Conservation (phyloP, 768 basidiomycete species). For the Trametes elegans region DNA sequence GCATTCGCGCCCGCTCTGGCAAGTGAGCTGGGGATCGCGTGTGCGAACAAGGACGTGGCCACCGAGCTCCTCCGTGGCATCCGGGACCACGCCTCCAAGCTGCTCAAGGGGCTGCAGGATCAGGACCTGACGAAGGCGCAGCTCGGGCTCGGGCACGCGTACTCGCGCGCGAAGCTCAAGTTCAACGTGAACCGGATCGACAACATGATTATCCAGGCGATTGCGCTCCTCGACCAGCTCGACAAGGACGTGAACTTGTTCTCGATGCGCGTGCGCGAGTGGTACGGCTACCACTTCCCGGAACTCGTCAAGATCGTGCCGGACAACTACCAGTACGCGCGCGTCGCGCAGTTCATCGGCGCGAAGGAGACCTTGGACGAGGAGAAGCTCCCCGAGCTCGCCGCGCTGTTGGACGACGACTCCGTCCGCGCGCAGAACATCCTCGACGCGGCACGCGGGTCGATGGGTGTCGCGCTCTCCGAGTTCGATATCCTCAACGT, state of each 20-base stretch:
- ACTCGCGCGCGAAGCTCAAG: conserved; percentile 96
- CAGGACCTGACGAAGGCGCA: conserved; percentile 92
- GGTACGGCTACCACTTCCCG: conserved; percentile 99
- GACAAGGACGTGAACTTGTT: conserved; percentile 99
- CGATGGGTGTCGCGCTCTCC: conserved; percentile 89
- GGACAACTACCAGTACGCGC: conserved; percentile 94
- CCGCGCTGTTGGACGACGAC: conserved; percentile 81
- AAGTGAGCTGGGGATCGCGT: conserved; percentile 64
- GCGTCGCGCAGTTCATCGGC: conserved; percentile 79
- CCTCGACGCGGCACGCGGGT: conserved; percentile 89
- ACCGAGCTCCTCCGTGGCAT: conserved; percentile 90
- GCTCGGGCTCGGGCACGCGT: conserved; percentile 95
- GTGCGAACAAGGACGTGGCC: conserved; percentile 78
- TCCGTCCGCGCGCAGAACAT: conserved; percentile 87
- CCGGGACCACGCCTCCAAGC: conserved; percentile 85
- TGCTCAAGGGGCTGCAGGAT: conserved; percentile 84
- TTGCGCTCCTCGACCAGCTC: conserved; percentile 95
- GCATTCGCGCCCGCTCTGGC: conserved; percentile 77
- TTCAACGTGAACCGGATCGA: conserved; percentile 96
- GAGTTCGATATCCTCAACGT: conserved; percentile 97
- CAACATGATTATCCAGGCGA: conserved; percentile 99
- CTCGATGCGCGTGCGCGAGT: conserved; percentile 96
- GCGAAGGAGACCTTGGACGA: conserved; percentile 81
- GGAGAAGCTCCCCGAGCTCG: conserved; percentile 76
- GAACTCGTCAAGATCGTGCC: conserved; percentile 92